phyloP scores from a whole-genome alignment of 2,329 filamentous ascomycete genomes.

The Helminthosporium solani region DNA sequence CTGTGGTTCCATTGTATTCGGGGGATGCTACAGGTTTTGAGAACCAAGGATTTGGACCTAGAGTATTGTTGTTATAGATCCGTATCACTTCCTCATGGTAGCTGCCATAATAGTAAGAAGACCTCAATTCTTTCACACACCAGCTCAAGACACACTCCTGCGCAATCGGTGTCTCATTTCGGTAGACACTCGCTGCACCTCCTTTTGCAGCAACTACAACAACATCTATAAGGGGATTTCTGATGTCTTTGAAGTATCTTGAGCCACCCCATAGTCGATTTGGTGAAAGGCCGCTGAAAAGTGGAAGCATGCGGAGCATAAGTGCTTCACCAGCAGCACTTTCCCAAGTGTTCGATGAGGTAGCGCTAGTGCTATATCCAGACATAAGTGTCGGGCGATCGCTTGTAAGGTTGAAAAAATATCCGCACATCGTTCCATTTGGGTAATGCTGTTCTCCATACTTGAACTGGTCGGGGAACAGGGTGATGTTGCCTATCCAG shows the following conservation, averaged over 20 bases:
- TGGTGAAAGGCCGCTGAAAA: neutral
- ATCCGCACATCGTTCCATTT: conserved; percentile 25
- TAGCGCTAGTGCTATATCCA: conserved; percentile 13
- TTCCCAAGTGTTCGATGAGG: neutral
- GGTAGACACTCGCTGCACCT: neutral
- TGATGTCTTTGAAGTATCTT: conserved; percentile 18
- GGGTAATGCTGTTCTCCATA: conserved; percentile 7
- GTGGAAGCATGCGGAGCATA: conserved; percentile 13
- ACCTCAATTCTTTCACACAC: conserved; percentile 9
- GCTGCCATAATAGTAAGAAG: conserved; percentile 1
- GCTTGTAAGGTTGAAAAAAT: conserved; percentile 25
- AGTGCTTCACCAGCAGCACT: conserved; percentile 13
- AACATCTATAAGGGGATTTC: conserved; percentile 17
- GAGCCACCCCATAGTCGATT: conserved; percentile 8
- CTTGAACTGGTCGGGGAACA: no score
- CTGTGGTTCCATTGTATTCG: neutral
- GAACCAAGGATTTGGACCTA: conserved; percentile 9
- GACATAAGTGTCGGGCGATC: conserved; percentile 18
- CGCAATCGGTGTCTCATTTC: conserved; percentile 10
- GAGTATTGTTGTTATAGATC: conserved; percentile 5
- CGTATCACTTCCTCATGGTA: conserved; percentile 6
- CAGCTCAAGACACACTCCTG: conserved; percentile 11
- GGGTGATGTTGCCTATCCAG: conserved; percentile 16
- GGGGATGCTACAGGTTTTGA: neutral
- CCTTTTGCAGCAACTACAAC: conserved; percentile 11